Evolutionary conservation across 1,284 basidiomycete species (phyloP).

Genomic region (Cryptococcus depauperatus): DNA sequence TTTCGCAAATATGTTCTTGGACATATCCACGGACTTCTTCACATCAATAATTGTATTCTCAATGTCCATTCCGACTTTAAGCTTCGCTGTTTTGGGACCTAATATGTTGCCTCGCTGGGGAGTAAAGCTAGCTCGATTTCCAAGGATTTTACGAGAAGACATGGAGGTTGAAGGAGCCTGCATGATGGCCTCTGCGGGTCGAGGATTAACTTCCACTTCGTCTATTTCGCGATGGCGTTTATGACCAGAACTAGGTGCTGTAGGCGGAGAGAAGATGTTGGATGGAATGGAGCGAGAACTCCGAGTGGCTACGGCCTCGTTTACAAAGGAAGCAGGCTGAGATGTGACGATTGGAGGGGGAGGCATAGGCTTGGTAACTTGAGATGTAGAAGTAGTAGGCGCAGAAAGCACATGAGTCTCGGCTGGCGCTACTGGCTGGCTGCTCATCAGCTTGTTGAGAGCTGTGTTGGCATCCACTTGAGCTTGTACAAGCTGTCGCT

Average conservation of each 20-base stretch:
- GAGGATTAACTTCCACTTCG: conserved; percentile 7
- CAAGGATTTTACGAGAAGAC: conserved; percentile 2
- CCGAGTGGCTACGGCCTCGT: background rate
- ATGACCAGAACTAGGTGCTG: conserved; percentile 4
- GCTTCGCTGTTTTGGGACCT: conserved; percentile 1
- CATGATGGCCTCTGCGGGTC: conserved; percentile 22
- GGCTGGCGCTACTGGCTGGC: conserved; percentile 1
- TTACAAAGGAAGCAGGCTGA: background rate
- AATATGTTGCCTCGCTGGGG: conserved; percentile 12
- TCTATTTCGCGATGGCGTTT: conserved; percentile 19
- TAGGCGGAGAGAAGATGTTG: conserved; percentile 12
- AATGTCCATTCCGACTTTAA: background rate
- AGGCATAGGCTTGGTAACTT: background rate
- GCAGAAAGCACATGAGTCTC: background rate
- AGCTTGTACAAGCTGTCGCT: conserved; percentile 20
- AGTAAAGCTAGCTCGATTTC: conserved; percentile 8
- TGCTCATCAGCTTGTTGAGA: conserved; percentile 18
- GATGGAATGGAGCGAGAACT: conserved; percentile 7
- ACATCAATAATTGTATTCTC: background rate
- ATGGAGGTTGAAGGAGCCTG: conserved; percentile 6
- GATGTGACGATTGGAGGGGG: conserved; percentile 4
- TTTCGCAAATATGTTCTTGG: conserved; percentile 5
- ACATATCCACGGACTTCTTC: background rate
- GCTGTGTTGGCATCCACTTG: conserved; percentile 18
- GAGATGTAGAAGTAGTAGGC: background rate